phyloP scores from a whole-genome alignment of 495 filamentous ascomycete genomes.

The Aspergillus cavernicola region DNA sequence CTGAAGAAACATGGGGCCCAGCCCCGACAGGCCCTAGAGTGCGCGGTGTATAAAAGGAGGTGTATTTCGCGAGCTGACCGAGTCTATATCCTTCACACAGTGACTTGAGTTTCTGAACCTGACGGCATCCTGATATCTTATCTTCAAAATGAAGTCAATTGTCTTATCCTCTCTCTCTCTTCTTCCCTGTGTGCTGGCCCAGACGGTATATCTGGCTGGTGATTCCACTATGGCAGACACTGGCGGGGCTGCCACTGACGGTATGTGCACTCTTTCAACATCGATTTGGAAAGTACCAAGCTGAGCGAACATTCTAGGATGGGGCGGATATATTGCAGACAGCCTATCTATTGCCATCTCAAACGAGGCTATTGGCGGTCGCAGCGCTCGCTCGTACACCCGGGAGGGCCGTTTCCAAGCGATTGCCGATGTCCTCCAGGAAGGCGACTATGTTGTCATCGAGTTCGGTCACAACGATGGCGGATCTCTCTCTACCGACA shows the following conservation, averaged over 20 bases:
- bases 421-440: slow-evolving; percentile 43
- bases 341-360: slow-evolving; percentile 42
- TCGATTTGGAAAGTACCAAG: not conserved
- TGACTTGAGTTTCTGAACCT: not conserved
- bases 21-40: not conserved
- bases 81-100: not conserved
- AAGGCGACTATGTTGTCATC: slow-evolving; percentile 57
- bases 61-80: not conserved
- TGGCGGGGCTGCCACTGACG: slow-evolving; percentile 32
- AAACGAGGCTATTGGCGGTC: slow-evolving; percentile 58
- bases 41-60: slow-evolving; percentile 1
- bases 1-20: not conserved
- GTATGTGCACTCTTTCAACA: slow-evolving; percentile 8
- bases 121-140: not conserved
- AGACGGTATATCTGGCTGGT: slow-evolving; percentile 51
- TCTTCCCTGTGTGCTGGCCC: slow-evolving; percentile 25
- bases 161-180: slow-evolving; percentile 17
- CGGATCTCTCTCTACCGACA: slow-evolving; percentile 54
- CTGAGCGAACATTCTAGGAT: slow-evolving; percentile 35
- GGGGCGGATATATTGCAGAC: slow-evolving; percentile 55
- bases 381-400: slow-evolving; percentile 57
- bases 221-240: slow-evolving; percentile 55
- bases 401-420: slow-evolving; percentile 57
- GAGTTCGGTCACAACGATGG: slow-evolving; percentile 68
- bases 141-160: slow-evolving; percentile 23